phyloP scores from a whole-genome alignment of 352 stramenopile genomes.

The Phytopythium cucurbitacearum region DNA sequence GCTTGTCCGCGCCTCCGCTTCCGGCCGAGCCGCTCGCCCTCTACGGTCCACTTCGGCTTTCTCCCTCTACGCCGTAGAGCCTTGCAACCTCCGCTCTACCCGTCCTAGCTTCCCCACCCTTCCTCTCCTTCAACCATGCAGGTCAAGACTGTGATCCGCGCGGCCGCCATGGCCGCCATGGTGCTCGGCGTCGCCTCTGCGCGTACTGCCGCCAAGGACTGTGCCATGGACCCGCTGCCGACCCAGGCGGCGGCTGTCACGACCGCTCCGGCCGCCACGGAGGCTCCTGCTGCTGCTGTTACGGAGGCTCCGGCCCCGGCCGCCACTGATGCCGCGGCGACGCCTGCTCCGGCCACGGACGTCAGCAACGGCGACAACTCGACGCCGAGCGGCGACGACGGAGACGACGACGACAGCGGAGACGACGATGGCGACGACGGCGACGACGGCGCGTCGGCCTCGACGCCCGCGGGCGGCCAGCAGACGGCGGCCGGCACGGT shows the following conservation, averaged over 20 bases:
- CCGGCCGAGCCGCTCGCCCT: too few species aligned
- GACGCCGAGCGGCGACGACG: slow-evolving; percentile 2
- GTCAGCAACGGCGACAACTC: slow-evolving; percentile 9
- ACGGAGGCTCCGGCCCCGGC: neutral
- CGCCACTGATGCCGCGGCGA: slow-evolving; percentile 8
- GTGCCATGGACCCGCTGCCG: slow-evolving; percentile 22
- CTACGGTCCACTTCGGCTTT: neutral
- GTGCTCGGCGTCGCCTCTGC: slow-evolving; percentile 9
- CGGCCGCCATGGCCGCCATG: slow-evolving; percentile 17
- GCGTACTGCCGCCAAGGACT: slow-evolving; percentile 12
- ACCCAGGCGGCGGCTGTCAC: slow-evolving; percentile 1
- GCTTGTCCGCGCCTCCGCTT: too few species aligned
- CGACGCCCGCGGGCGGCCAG: slow-evolving; percentile 3
- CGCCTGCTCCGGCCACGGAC: slow-evolving; percentile 3
- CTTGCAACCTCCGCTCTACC: slow-evolving; percentile 3
- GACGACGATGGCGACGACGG: slow-evolving; percentile 9
- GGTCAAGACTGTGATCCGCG: slow-evolving; percentile 22
- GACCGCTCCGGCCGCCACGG: neutral
- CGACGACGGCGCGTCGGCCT: slow-evolving; percentile 8
- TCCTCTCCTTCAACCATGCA: slow-evolving; percentile 12
- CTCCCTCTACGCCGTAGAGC: slow-evolving; percentile 6
- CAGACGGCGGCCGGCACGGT: slow-evolving; percentile 35
- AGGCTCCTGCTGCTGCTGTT: neutral
- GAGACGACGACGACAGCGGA: slow-evolving; percentile 4
- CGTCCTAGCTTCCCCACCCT: slow-evolving; percentile 7